Evolutionary conservation across 2,329 filamentous ascomycete genomes (phyloP), one percentile per base, ranked within the genome.

Genomic region (Leptographium radiaticola): DNA sequence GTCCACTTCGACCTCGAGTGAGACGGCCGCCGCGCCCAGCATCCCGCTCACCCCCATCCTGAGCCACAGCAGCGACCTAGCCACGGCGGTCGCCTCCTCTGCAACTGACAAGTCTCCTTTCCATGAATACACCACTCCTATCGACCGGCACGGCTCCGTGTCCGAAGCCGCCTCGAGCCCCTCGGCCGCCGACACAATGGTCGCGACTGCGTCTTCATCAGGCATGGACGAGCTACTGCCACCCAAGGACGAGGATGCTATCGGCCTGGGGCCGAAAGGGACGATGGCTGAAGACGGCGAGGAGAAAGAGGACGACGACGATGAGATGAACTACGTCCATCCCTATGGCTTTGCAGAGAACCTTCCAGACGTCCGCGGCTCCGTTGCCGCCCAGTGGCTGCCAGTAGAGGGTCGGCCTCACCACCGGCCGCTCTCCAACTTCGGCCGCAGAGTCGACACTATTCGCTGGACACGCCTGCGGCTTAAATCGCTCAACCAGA

Each of bases 361-460:
- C 1, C 60, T 67, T 4, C 65, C 65, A 0, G 65, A 67, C 38
- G 60, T 66, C 43, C 64, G 63, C 11, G 77, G 81, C 60, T 75
- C 76, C 46, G 69, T 84, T 39, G 83, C 84, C 33, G 76, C 81
- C 18, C 79, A 80, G 59, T 89, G 81, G 76, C 71, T 91, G 44
- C 74, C 79, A 42, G 72, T 75, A 42, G 82, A 84, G 63, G 73
- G 87, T 58, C 78, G 87, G 44, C 87, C 87, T 9, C 79, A 79
- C 2, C 87, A 91, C 66, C 80, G 80, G 38, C 71, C 84, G 57
- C 71, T 79, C 38, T 71, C 86, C 40, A 73, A 73, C 47, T 67
- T 81, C 10, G 87, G 87, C 57, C 83, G 81, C 73, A 81, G 89
- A 68, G 88, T 95, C 45, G 89, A 96, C 69, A 91, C 87, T 1